Conservation (phyloP, 2,329 filamentous ascomycete species). For the Trichoderma koningiopsis region DNA sequence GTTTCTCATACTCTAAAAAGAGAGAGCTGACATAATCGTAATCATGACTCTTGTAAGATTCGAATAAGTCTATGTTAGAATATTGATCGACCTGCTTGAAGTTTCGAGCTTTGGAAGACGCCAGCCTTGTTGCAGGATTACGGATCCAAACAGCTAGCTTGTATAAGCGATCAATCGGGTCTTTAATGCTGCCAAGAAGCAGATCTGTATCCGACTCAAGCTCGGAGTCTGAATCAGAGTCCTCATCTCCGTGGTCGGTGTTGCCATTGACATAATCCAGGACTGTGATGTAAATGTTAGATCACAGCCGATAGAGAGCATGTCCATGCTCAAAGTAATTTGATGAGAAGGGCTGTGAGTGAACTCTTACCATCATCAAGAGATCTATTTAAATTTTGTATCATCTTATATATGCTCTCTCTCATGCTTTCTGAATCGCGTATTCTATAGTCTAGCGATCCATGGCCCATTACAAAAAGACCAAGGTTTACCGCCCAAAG, state of each 20-base stretch:
- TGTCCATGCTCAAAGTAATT: no score
- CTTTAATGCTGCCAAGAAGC: constrained; percentile 6
- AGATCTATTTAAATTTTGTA: background rate
- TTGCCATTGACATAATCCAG: constrained; percentile 6
- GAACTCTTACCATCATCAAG: constrained; percentile 7
- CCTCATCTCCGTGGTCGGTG: background rate
- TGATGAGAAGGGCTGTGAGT: no score
- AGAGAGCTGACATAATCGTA: constrained; percentile 17
- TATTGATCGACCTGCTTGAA: constrained; percentile 16
- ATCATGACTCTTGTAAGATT: background rate
- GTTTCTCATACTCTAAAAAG: constrained; percentile 19
- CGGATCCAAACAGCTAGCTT: constrained; percentile 23
- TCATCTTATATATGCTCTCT: constrained; percentile 2
- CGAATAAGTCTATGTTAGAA: constrained; percentile 4
- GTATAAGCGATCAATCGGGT: constrained; percentile 21
- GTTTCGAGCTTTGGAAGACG: constrained; percentile 9
- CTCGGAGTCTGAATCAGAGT: constrained; percentile 3
- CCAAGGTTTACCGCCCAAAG: constrained; percentile 26
- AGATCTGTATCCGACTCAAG: constrained; percentile 12
- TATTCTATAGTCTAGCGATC: constrained; percentile 19
- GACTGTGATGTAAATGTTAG: background rate
- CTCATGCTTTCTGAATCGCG: constrained; percentile 14
- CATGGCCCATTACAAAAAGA: constrained; percentile 7
- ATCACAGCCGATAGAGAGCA: background rate
- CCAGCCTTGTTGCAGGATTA: constrained; percentile 9